These are phyloP conservation scores for Stephania cephalantha DNA, from an alignment of 164 flowering plant genomes.

Conservation along the genomic window DNA sequence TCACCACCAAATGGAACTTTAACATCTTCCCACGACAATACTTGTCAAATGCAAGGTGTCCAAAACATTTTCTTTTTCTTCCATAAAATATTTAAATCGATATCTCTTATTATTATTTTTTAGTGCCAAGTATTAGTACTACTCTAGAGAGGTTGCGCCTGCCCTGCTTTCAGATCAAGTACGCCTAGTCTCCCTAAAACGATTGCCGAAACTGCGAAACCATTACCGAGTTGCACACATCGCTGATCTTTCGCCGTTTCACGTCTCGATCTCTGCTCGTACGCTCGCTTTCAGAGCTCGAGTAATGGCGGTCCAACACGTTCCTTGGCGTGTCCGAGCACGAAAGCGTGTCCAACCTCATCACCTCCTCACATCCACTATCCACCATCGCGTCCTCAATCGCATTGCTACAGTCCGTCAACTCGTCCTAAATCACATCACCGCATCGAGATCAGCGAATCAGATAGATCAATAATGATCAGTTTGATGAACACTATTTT, in stretches of 20 bases:
- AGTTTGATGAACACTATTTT: not conserved
- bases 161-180: conserved; percentile 12
- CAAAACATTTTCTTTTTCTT: too few species aligned
- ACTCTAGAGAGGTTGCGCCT: not conserved
- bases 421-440: conserved; percentile 29
- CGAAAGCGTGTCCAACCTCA: conserved; percentile 16
- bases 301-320: conserved; percentile 42
- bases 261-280: conserved; percentile 19
- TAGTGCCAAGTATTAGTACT: not conserved
- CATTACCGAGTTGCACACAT: conserved; percentile 21
- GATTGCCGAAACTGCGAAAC: conserved; percentile 25
- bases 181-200: too few species aligned
- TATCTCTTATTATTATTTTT: too few species aligned
- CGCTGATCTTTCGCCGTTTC: conserved; percentile 29
- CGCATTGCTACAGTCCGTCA: conserved; percentile 32
- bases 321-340: conserved; percentile 39
- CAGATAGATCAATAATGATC: too few species aligned
- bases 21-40: too few species aligned
- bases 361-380: conserved; percentile 18
- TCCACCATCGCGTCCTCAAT: conserved; percentile 30
- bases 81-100: too few species aligned
- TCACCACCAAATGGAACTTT: too few species aligned
- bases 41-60: too few species aligned
- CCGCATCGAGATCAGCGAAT: too few species aligned
- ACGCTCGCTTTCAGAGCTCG: conserved; percentile 33